Evolutionary conservation across 2,329 filamentous ascomycete species (phyloP).

Genomic region (Coniochaeta sp.): DNA sequence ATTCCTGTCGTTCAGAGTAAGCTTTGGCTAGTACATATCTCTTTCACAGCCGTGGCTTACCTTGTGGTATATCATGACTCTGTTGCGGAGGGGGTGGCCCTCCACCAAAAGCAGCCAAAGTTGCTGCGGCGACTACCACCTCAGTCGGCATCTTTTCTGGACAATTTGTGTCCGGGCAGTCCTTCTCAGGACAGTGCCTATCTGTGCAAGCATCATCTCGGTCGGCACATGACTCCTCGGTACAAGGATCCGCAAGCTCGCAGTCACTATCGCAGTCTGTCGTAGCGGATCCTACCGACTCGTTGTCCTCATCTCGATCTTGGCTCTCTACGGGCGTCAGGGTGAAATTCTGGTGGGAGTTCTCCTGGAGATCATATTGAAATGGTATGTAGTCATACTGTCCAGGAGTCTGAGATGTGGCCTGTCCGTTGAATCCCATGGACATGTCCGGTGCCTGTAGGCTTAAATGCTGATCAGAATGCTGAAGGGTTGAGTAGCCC

Average conservation of each 20-base stretch:
- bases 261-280: constrained; percentile 18
- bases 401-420: not conserved
- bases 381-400: not conserved
- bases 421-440: not conserved
- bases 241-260: constrained; percentile 19
- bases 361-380: not conserved
- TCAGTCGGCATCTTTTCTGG: constrained; percentile 11
- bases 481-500: not conserved
- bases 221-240: constrained; percentile 16
- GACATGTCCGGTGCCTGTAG: not conserved
- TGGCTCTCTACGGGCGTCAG: not conserved
- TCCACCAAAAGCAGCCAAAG: constrained; percentile 22
- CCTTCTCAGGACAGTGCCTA: constrained; percentile 7
- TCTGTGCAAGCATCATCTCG: constrained; percentile 20
- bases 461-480: not conserved
- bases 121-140: constrained; percentile 18
- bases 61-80: constrained; percentile 3
- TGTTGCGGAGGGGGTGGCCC: constrained; percentile 5
- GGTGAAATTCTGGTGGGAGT: not conserved
- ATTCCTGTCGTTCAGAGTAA: not conserved
- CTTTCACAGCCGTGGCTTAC: not conserved
- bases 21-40: not conserved
- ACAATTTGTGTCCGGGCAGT: constrained; percentile 12
- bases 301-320: constrained; percentile 14
- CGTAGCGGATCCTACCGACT: constrained; percentile 10